These are phyloP conservation scores for Arabis alpina DNA, from an alignment of 345 rosid genomes.

Conservation along the genomic window DNA sequence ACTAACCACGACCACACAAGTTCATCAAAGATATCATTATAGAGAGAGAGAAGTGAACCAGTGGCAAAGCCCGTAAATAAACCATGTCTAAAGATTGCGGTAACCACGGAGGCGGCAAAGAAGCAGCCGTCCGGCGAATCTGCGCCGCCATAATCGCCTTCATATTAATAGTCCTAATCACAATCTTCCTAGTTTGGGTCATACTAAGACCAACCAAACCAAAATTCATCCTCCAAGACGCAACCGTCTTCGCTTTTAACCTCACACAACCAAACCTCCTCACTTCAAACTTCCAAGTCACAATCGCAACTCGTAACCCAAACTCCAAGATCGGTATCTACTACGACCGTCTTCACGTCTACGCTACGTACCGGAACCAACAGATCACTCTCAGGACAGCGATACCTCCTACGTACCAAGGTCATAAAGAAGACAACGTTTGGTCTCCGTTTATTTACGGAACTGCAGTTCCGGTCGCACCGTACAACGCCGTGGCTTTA, in stretches of 20 bases:
- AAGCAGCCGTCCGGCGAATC: conserved; percentile 38
- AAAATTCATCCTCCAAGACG: conserved; percentile 83
- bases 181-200: conserved; percentile 78
- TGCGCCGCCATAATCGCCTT: conserved; percentile 51
- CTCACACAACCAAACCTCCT: conserved; percentile 67
- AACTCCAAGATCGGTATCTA: conserved; percentile 81
- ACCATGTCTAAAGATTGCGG: conserved; percentile 47
- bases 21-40: background rate
- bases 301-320: conserved; percentile 77
- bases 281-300: conserved; percentile 81
- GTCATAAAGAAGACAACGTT: conserved; percentile 62
- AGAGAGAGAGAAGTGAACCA: conserved; percentile 26
- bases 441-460: conserved; percentile 90
- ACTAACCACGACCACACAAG: conserved; percentile 31
- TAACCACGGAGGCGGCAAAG: conserved; percentile 46
- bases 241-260: conserved; percentile 88
- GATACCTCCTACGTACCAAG: conserved; percentile 61
- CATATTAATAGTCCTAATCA: conserved; percentile 56
- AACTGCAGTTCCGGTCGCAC: conserved; percentile 71
- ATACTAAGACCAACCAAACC: conserved; percentile 84
- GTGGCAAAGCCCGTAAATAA: conserved; percentile 39
- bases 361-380: conserved; percentile 74
- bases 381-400: conserved; percentile 72
- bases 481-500: conserved; percentile 60
- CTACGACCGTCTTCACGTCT: conserved; percentile 80